phyloP scores from a whole-genome alignment of 352 stramenopile genomes.

The Globisporangium emineosum region DNA sequence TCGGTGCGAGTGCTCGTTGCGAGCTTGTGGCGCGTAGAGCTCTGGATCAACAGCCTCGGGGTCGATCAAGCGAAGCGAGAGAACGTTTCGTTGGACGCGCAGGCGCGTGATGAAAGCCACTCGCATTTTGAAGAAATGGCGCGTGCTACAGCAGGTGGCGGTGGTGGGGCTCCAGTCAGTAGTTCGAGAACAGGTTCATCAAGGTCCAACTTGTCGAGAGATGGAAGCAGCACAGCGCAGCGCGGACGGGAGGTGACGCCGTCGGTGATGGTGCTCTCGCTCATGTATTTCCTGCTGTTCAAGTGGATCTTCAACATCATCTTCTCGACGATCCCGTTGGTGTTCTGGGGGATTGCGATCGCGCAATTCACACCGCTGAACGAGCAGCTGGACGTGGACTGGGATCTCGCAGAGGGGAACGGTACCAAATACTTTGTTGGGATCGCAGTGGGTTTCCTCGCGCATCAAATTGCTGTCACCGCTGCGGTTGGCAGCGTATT shows the following conservation, averaged over 20 bases:
- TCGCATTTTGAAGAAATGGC: constrained; percentile 13
- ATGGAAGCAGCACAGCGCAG: constrained; percentile 3
- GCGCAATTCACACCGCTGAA: constrained; percentile 34
- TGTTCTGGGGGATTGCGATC: constrained; percentile 41
- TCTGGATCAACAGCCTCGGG: constrained; percentile 39
- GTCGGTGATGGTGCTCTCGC: constrained; percentile 58
- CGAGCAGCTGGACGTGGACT: constrained; percentile 2
- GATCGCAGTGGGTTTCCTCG: constrained; percentile 56
- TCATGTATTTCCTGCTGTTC: constrained; percentile 73
- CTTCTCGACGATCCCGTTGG: constrained; percentile 44
- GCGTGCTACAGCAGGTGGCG: not conserved
- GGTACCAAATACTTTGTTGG: constrained; percentile 34
- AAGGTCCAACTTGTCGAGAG: constrained; percentile 1
- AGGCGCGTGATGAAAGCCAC: constrained; percentile 18
- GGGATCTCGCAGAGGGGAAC: constrained; percentile 12
- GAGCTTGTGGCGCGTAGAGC: constrained; percentile 56
- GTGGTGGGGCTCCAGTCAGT: not conserved
- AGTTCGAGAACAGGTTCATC: not conserved
- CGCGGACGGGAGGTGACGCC: constrained; percentile 45
- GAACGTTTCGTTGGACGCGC: constrained; percentile 7
- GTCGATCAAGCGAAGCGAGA: constrained; percentile 19
- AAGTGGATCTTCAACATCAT: constrained; percentile 59
- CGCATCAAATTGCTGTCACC: constrained; percentile 54
- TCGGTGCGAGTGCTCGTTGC: constrained; percentile 40
- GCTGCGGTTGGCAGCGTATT: constrained; percentile 35